These are phyloP conservation scores for Allium sativum DNA, from an alignment of 106 monocot species.

Conservation along the genomic window DNA sequence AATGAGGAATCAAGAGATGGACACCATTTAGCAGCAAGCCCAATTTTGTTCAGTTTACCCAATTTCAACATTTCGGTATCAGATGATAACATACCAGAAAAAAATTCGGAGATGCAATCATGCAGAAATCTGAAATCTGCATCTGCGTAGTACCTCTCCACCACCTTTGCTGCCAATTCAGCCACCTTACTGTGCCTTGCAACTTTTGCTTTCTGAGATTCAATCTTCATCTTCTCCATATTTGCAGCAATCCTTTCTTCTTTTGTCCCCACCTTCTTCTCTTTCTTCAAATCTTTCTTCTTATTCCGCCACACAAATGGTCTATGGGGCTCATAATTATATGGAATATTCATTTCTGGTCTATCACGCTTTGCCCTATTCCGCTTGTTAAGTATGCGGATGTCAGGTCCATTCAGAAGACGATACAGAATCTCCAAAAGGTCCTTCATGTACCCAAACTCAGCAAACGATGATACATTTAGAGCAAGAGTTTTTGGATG, in stretches of 20 bases:
- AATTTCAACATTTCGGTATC: slow-evolving; percentile 28
- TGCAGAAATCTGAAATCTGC: slow-evolving; percentile 34
- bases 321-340: too few species aligned
- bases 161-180: slow-evolving; percentile 16
- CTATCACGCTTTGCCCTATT: neutral
- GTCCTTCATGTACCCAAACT: slow-evolving; percentile 47
- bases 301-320: neutral
- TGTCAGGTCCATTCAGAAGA: slow-evolving; percentile 18
- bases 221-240: neutral
- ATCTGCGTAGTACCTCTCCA: slow-evolving; percentile 31
- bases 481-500: slow-evolving; percentile 47
- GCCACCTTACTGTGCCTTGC: neutral
- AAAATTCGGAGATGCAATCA: slow-evolving; percentile 38
- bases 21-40: slow-evolving; percentile 71
- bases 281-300: neutral
- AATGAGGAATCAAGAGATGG: slow-evolving; percentile 50
- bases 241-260: neutral
- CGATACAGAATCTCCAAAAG: slow-evolving; percentile 43
- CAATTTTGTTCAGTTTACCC: slow-evolving; percentile 17
- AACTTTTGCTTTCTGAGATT: neutral
- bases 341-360: neutral
- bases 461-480: slow-evolving; percentile 20
- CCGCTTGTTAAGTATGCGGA: neutral
- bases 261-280: neutral
- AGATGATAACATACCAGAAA: slow-evolving; percentile 26